Conservation (phyloP, 2,329 filamentous ascomycete species). For the Lecanicillium sp. region DNA sequence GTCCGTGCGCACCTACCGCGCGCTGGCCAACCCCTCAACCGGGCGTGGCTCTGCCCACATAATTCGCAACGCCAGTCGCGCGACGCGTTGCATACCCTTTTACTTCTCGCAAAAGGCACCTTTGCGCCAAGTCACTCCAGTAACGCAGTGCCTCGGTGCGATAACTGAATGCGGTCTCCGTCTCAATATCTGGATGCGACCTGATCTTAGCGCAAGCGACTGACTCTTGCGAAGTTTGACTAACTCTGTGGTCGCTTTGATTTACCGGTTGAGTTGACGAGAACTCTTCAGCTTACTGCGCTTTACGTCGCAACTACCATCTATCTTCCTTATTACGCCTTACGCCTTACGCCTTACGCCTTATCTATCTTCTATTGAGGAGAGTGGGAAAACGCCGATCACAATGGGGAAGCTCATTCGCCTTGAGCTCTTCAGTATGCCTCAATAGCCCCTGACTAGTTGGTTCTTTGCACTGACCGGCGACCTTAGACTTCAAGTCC, state of each 20-base stretch:
- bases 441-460: no score
- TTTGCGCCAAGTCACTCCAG: neutral
- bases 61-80: neutral
- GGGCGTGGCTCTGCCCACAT: neutral
- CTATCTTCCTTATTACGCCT: no score
- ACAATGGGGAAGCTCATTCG: constrained; percentile 94
- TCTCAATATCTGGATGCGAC: no score
- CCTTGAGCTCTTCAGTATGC: constrained; percentile 80
- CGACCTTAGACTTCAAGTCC: constrained; percentile 82
- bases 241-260: no score
- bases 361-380: no score
- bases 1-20: constrained; percentile 5
- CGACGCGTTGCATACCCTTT: constrained; percentile 7
- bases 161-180: constrained; percentile 42
- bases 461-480: neutral
- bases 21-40: constrained; percentile 3
- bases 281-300: no score
- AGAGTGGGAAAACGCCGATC: no score
- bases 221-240: no score
- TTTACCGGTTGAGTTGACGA: no score
- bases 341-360: no score
- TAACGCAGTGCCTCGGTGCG: constrained; percentile 25
- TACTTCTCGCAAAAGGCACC: constrained; percentile 3
- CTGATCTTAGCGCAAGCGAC: no score
- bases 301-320: no score